Conservation (phyloP, 257 asterid species). For the Anisodus acutangulus region DNA sequence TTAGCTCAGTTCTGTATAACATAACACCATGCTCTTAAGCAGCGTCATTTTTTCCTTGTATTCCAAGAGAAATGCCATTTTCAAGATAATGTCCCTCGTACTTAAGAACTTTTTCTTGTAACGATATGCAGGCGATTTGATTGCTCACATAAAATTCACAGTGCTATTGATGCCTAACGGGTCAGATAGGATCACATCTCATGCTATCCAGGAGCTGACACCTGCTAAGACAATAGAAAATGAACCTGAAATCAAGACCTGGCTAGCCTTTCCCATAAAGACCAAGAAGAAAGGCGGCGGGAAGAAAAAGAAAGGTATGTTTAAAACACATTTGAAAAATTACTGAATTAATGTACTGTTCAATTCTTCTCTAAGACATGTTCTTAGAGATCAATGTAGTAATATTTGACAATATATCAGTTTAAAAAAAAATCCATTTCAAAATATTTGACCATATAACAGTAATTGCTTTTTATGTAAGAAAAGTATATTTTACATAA, state of each 20-base stretch:
- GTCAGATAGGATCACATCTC: conserved; percentile 82
- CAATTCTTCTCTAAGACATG: background rate
- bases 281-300: conserved; percentile 95
- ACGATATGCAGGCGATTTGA: conserved; percentile 72
- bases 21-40: background rate
- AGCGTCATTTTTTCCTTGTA: background rate
- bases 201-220: conserved; percentile 79
- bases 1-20: background rate
- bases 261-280: conserved; percentile 71
- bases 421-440: too few relatives aligned
- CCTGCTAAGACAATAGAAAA: conserved; percentile 65
- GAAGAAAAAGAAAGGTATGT: conserved; percentile 88
- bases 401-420: background rate
- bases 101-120: background rate
- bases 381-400: background rate
- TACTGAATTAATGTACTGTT: background rate
- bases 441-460: background rate
- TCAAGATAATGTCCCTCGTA: background rate
- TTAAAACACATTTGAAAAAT: background rate
- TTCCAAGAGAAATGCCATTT: background rate
- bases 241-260: conserved; percentile 85
- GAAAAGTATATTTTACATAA: background rate
- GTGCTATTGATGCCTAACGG: conserved; percentile 95
- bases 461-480: background rate
- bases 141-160: conserved; percentile 89